Evolutionary conservation across 371 early-diverging fungal genomes (phyloP).

Genomic region (Apophysomyces ossiformis): DNA sequence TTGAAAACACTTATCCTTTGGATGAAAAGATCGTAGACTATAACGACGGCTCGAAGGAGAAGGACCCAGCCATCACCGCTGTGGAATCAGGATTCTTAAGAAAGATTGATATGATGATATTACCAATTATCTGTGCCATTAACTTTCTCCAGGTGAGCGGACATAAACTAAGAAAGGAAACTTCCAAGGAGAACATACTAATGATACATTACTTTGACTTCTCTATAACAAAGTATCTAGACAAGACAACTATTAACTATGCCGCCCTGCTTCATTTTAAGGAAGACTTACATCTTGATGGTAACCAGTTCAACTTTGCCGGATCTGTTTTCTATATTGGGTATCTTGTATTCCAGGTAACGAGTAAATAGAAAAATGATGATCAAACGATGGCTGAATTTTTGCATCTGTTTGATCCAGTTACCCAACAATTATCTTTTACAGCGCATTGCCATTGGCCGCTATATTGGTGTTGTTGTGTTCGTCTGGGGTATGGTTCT

Average conservation of each 20-base stretch:
- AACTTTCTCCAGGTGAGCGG: slow-evolving; percentile 42
- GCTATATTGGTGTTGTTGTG: slow-evolving; percentile 11
- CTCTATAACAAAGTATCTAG: slow-evolving; percentile 32
- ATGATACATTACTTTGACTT: not conserved
- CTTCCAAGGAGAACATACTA: not conserved
- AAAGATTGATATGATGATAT: slow-evolving; percentile 39
- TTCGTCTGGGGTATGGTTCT: slow-evolving; percentile 21
- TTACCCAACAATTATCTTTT: not conserved
- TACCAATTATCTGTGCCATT: slow-evolving; percentile 46
- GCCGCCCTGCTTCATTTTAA: slow-evolving; percentile 36
- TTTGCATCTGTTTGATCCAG: not conserved
- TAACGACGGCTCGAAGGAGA: not conserved
- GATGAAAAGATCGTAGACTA: not conserved
- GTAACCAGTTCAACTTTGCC: slow-evolving; percentile 35
- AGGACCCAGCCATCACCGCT: slow-evolving; percentile 8
- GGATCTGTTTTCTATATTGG: slow-evolving; percentile 47
- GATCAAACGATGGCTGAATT: not conserved
- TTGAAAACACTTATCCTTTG: not conserved
- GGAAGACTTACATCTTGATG: slow-evolving; percentile 31
- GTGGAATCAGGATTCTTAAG: slow-evolving; percentile 38
- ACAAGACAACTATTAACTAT: slow-evolving; percentile 49
- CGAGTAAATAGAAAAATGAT: not conserved
- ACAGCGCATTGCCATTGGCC: not conserved
- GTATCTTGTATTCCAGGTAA: slow-evolving; percentile 43
- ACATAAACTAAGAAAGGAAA: not conserved